These are phyloP conservation scores for Rhodocollybia butyracea DNA, from an alignment of 768 basidiomycete genomes.

Conservation along the genomic window DNA sequence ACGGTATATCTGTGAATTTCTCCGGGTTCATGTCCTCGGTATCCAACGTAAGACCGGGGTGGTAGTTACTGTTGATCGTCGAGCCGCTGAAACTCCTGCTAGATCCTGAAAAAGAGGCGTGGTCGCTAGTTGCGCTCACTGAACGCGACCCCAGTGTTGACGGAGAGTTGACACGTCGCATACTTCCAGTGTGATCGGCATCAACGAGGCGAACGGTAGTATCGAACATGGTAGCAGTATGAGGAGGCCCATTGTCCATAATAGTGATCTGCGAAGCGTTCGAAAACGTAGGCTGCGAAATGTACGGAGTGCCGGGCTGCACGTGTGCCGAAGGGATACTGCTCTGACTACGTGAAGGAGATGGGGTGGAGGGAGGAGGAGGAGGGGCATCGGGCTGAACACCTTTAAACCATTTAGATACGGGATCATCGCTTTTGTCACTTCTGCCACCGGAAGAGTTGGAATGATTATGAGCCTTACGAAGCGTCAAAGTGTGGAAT, in stretches of 20 bases:
- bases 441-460: constrained; percentile 10
- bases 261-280: constrained; percentile 10
- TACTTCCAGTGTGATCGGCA: not conserved
- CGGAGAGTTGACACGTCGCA: not conserved
- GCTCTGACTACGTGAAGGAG: not conserved
- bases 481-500: constrained; percentile 21
- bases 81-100: constrained; percentile 4
- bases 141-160: not conserved
- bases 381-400: not conserved
- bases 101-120: not conserved
- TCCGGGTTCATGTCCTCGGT: not conserved
- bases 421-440: not conserved
- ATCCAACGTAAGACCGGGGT: constrained; percentile 4
- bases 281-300: not conserved
- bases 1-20: not conserved
- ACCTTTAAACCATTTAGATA: constrained; percentile 5
- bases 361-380: not conserved
- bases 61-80: constrained; percentile 4
- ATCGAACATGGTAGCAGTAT: constrained; percentile 4
- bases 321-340: not conserved
- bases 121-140: constrained; percentile 2
- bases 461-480: constrained; percentile 15
- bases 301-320: constrained; percentile 7
- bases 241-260: not conserved
- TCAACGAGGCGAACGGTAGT: constrained; percentile 24